Base-by-base conservation (phyloP, 2,329 filamentous ascomycete genomes). In the Fusarium musae region DNA sequence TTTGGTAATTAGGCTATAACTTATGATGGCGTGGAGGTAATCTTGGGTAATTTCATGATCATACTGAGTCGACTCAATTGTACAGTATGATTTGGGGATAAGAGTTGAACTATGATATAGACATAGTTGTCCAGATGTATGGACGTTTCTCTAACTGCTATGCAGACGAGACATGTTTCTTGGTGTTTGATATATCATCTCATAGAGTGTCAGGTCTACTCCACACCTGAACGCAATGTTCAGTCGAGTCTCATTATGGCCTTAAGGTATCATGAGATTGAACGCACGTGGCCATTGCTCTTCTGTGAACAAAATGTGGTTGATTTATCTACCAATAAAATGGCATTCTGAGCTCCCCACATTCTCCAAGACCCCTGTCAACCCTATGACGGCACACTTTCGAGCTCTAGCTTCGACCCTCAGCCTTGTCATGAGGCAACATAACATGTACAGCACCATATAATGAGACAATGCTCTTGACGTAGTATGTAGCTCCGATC, bases 301-400 rank as follows among this genome's bases (percentile, higher is more conserved):
- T 12, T 50, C 36, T 52, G 50, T 56, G 46, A 39, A 50, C 32
- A 37, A 17, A 52, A 21, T 34, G 23, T 58, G 34, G 50, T 28
- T 28, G 49, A 47, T 30, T 9, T 26, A 10, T 34, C 34, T 32
- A 12, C 71, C 71, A 74, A 72, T 62, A 53, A 68, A 11, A 59
- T 30, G n/a, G 26, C 46, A 47, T 16, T 32, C 42, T 39, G 9
- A 63, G 59, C 66, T 72, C 71, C 71, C 71, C 71, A 74, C 71
- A 74, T 58, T 74, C 61, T 60, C n/a, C n/a, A 56, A 58, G 40
- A 69, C 71, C 67, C 70, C 50, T 68, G 59, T 39, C 42, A 74
- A 74, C 71, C 59, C 57, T 64, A 74, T 74, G 71, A 74, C 71
- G 63, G 71, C 71, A 73, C 69, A 69, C 28, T 57, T 60, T 50